These are phyloP conservation scores for Pochonia chlamydosporia DNA, from an alignment of 2,329 filamentous ascomycete genomes.

Conservation along the genomic window DNA sequence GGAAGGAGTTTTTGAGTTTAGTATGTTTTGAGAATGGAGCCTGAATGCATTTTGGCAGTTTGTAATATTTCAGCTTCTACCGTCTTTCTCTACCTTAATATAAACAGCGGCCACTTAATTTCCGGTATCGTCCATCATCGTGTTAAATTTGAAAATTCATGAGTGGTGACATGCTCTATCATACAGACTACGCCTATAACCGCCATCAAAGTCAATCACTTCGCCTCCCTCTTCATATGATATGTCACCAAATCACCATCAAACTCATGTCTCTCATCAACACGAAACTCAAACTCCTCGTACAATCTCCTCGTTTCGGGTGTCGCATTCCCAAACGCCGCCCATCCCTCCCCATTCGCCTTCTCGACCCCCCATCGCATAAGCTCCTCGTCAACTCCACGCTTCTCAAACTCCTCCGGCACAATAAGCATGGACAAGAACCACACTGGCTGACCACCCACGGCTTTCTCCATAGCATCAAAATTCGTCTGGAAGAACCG, in stretches of 20 bases:
- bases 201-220: too few relatives aligned
- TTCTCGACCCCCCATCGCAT: slow-evolving; percentile 25
- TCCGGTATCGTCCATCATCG: too few relatives aligned
- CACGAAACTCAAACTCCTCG: slow-evolving; percentile 22
- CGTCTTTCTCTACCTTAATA: too few relatives aligned
- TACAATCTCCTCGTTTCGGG: slow-evolving; percentile 20
- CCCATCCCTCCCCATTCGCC: slow-evolving; percentile 22
- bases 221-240: slow-evolving; percentile 25
- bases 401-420: slow-evolving; percentile 21
- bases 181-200: too few relatives aligned
- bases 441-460: slow-evolving; percentile 22
- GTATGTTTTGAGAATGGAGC: not conserved
- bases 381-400: slow-evolving; percentile 26
- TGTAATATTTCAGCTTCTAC: too few relatives aligned
- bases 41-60: too few relatives aligned
- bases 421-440: slow-evolving; percentile 29
- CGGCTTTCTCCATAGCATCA: slow-evolving; percentile 16
- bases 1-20: not conserved
- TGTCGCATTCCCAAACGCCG: slow-evolving; percentile 23
- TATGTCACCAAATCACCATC: slow-evolving; percentile 15
- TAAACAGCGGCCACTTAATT: too few relatives aligned
- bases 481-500: slow-evolving; percentile 33
- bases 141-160: too few relatives aligned
- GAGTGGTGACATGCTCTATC: too few relatives aligned
- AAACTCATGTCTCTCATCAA: slow-evolving; percentile 15